phyloP scores from a whole-genome alignment of 2,329 filamentous ascomycete genomes.

The Hypoxylon sp. region DNA sequence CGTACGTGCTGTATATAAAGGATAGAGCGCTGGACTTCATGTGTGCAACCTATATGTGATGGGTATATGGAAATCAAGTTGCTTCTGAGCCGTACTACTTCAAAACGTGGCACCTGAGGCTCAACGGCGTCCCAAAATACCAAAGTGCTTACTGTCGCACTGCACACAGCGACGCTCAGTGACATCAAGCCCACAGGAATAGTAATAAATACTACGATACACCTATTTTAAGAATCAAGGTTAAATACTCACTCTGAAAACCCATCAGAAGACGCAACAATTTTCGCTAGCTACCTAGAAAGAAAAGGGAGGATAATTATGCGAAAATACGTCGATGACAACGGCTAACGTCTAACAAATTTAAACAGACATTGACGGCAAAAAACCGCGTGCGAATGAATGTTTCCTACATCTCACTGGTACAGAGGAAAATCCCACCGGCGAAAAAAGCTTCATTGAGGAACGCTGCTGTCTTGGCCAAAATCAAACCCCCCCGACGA shows the following conservation, averaged over 20 bases:
- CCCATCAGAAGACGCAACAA: not conserved
- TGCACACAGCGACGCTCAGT: not conserved
- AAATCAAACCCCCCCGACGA: not conserved
- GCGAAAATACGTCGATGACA: conserved; percentile 36
- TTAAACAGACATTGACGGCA: conserved; percentile 31
- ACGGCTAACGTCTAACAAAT: conserved; percentile 39
- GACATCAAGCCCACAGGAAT: conserved; percentile 15
- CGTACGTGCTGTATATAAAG: conserved; percentile 33
- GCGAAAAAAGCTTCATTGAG: conserved; percentile 2
- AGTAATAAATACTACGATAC: conserved; percentile 16
- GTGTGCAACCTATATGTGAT: conserved; percentile 12
- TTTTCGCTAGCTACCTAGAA: conserved; percentile 1
- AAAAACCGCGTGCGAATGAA: conserved; percentile 27
- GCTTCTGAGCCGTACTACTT: conserved; percentile 8
- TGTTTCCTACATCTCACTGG: conserved; percentile 22
- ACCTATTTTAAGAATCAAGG: not conserved
- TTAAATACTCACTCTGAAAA: not conserved
- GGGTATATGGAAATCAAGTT: conserved; percentile 17
- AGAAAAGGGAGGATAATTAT: conserved; percentile 35
- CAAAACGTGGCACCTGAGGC: conserved; percentile 7
- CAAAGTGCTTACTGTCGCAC: conserved; percentile 9
- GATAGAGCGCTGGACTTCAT: conserved; percentile 18
- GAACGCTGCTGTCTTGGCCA: not conserved
- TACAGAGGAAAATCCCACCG: conserved; percentile 14
- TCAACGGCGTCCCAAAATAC: conserved; percentile 3